A percentile compares a stretch with the other conserved stretches of the same genome.
These are phyloP conservation scores for Trichosporon coremiiforme DNA, from an alignment of 1,284 basidiomycete species.

Conservation along the genomic window DNA sequence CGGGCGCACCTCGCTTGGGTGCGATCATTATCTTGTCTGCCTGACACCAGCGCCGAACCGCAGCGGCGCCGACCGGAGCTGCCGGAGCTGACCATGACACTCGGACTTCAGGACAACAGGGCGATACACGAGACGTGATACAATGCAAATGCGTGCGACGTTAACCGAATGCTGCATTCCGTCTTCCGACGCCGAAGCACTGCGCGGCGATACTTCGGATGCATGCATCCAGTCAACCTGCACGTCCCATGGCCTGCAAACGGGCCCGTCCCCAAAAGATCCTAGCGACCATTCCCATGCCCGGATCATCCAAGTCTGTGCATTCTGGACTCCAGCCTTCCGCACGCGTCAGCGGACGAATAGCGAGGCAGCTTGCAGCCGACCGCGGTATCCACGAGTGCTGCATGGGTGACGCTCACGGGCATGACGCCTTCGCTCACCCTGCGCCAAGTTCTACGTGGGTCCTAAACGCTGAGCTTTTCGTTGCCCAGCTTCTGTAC, in stretches of 20 bases:
- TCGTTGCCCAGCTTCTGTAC: not conserved
- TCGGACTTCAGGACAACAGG: not conserved
- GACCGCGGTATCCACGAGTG: not conserved
- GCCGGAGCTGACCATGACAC: not conserved
- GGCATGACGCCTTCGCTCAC: not conserved
- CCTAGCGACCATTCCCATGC: not conserved
- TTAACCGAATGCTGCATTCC: not conserved
- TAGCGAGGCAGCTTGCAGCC: not conserved
- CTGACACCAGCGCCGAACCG: not conserved
- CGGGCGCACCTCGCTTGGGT: not conserved
- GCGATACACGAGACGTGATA: not conserved
- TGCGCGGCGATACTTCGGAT: too few species aligned
- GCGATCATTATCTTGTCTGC: constrained; percentile 7
- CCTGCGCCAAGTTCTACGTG: too few species aligned
- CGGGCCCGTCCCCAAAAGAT: not conserved
- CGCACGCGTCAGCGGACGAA: not conserved
- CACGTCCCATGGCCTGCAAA: not conserved
- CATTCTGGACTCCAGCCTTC: too few species aligned
- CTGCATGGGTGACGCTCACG: not conserved
- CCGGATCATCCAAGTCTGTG: not conserved
- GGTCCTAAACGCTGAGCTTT: not conserved
- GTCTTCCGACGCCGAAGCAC: not conserved
- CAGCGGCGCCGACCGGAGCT: too few species aligned
- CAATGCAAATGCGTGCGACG: not conserved
- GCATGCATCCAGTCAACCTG: too few species aligned